Evolutionary conservation across 805 yeast genomes (phyloP), one percentile per base, ranked within the genome.

Genomic region (Candida glaebosa): DNA sequence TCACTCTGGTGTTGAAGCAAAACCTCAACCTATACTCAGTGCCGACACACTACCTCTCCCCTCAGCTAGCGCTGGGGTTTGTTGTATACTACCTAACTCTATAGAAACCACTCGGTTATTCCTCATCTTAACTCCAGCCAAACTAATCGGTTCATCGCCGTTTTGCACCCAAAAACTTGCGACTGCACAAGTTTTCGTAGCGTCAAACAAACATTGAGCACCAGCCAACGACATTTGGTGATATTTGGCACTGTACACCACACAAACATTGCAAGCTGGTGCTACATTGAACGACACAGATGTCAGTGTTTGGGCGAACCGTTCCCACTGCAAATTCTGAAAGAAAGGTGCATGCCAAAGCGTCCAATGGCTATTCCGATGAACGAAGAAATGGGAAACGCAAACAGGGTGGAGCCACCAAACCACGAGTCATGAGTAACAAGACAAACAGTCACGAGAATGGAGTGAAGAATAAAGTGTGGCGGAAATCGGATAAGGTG

Each of bases 41-140:
- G 8, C 60, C 63, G 0, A 60, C 54, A 1, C 52, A 53, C 3
- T 25, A 50, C 20, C 52, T 78, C 3, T 52, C 62, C 5, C 50
- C 49, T 1, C 57, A 52, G 3, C 49, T 77, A n/a, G 43, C 44
- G 4, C 43, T 55, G 9, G 82, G 82, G 3, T 78, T 66, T 51
- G 70, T 66, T 3, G 64, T 78, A 1, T 78, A 76, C 48, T 63
- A 60, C 48, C 37, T 58, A 17, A 40, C 39, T 18, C n/a, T 15
- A n/a, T 30, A 30, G 33, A 30, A n/a, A 30, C n/a, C 12, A 30
- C 5, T 22, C n/a, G n/a, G n/a, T n/a, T n/a, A n/a, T n/a, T n/a
- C n/a, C n/a, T n/a, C n/a, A n/a, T n/a, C n/a, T n/a, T n/a, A n/a
- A n/a, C n/a, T n/a, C n/a, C n/a, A n/a, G n/a, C n/a, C n/a, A n/a